These are phyloP conservation scores for Colletotrichum navitas DNA, from an alignment of 2,329 filamentous ascomycete species.

Conservation along the genomic window DNA sequence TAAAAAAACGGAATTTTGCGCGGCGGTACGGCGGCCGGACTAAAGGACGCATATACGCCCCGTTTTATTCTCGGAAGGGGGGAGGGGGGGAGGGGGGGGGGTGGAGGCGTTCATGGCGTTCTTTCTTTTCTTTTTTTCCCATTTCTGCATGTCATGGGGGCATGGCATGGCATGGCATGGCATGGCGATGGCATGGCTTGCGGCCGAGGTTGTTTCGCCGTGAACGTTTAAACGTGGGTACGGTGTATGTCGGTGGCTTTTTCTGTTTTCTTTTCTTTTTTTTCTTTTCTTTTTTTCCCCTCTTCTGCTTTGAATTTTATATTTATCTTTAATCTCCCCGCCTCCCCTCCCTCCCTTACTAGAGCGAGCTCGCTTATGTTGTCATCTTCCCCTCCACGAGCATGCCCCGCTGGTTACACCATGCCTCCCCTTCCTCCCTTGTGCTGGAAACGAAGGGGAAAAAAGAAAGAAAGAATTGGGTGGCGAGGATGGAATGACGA, in stretches of 20 bases:
- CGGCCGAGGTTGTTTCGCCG: slow-evolving; percentile 1
- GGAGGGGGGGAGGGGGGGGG: too few species aligned
- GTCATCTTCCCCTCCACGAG: neutral
- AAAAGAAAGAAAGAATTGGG: neutral
- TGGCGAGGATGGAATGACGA: too few species aligned
- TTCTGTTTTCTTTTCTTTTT: neutral
- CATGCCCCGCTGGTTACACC: too few species aligned
- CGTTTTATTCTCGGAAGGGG: neutral
- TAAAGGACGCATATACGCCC: neutral
- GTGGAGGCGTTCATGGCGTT: neutral
- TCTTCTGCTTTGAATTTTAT: too few species aligned
- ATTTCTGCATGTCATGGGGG: neutral
- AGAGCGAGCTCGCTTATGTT: too few species aligned
- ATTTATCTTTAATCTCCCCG: too few species aligned
- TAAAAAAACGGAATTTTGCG: slow-evolving; percentile 27
- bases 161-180: too few species aligned
- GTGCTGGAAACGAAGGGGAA: neutral
- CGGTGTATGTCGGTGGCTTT: neutral
- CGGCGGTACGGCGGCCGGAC: slow-evolving; percentile 38
- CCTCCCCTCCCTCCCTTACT: too few species aligned
- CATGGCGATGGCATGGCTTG: too few species aligned
- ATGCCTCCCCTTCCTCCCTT: too few species aligned
- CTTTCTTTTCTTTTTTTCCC: neutral
- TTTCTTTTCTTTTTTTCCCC: neutral
- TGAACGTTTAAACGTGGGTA: neutral